These are phyloP conservation scores for Aspergillus glaucus DNA, from an alignment of 2,329 filamentous ascomycete species.

Conservation along the genomic window DNA sequence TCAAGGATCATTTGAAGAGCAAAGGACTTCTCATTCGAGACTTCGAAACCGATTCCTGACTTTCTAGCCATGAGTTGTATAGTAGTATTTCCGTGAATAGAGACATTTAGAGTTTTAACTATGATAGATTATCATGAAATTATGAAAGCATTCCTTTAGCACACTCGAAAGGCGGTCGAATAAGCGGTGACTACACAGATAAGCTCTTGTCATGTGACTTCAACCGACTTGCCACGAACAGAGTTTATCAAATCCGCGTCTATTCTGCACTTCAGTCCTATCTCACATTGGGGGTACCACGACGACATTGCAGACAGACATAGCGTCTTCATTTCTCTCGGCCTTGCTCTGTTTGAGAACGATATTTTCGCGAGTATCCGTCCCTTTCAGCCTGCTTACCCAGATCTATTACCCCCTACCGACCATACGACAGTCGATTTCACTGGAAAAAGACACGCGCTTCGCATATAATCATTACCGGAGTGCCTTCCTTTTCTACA, in stretches of 20 bases:
- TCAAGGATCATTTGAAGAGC: conserved; percentile 72
- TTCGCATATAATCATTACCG: too few species aligned
- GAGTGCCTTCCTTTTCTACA: too few species aligned
- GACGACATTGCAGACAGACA: too few species aligned
- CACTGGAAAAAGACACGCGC: too few species aligned
- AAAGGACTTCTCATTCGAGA: conserved; percentile 72
- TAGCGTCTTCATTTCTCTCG: too few species aligned
- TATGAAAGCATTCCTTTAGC: not conserved
- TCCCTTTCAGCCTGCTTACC: too few species aligned
- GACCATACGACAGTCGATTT: too few species aligned
- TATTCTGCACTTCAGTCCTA: too few species aligned
- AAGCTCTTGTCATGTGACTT: not conserved
- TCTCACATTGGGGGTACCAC: too few species aligned
- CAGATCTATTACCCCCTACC: too few species aligned
- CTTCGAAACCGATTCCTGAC: conserved; percentile 51
- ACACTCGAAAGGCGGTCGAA: not conserved
- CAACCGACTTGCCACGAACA: not conserved
- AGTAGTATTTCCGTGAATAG: not conserved
- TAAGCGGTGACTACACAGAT: not conserved
- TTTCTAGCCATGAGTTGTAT: not conserved
- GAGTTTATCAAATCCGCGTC: not conserved
- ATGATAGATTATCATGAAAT: not conserved
- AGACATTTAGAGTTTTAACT: not conserved
- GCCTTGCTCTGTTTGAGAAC: too few species aligned
- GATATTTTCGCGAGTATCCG: too few species aligned